Evolutionary conservation across 2,329 filamentous ascomycete species (phyloP).

Genomic region (Tympanopsis confertula): DNA sequence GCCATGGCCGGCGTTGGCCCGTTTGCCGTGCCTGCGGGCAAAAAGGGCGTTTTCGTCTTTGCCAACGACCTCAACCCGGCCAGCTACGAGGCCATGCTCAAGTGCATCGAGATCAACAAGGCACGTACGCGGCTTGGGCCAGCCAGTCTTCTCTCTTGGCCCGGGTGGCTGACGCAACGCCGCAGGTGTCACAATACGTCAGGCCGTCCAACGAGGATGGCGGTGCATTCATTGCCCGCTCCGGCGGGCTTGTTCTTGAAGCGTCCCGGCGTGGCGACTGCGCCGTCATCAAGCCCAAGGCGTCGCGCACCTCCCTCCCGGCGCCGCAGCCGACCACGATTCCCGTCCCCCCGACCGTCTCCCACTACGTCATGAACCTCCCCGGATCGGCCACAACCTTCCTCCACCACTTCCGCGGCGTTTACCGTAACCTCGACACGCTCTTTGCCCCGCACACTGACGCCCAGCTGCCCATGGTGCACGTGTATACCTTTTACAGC

Average conservation of each 20-base stretch:
- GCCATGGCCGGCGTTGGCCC: conserved; percentile 96
- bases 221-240: conserved; percentile 63
- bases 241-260: conserved; percentile 47
- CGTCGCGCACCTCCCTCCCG: conserved; percentile 13
- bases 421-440: conserved; percentile 62
- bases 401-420: conserved; percentile 60
- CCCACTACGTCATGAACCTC: conserved; percentile 98
- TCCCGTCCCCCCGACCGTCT: conserved; percentile 61
- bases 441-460: conserved; percentile 51
- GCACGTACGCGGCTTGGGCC: conserved; percentile 25
- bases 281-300: conserved; percentile 38
- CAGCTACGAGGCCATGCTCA: conserved; percentile 61
- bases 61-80: conserved; percentile 96
- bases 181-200: conserved; percentile 55
- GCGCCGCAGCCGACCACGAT: conserved; percentile 16
- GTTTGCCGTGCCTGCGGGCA: conserved; percentile 84
- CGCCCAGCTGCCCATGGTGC: conserved; percentile 64
- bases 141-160: background rate
- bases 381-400: conserved; percentile 84
- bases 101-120: conserved; percentile 69
- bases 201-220: conserved; percentile 74
- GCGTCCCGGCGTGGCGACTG: conserved; percentile 38
- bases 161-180: background rate
- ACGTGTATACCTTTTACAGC: conserved; percentile 87
- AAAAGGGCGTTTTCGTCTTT: conserved; percentile 86